A percentile compares a stretch with the other conserved stretches of the same genome.
These are phyloP conservation scores for Amesomyces nigricolor DNA, from an alignment of 2,329 filamentous ascomycete genomes.

Conservation along the genomic window DNA sequence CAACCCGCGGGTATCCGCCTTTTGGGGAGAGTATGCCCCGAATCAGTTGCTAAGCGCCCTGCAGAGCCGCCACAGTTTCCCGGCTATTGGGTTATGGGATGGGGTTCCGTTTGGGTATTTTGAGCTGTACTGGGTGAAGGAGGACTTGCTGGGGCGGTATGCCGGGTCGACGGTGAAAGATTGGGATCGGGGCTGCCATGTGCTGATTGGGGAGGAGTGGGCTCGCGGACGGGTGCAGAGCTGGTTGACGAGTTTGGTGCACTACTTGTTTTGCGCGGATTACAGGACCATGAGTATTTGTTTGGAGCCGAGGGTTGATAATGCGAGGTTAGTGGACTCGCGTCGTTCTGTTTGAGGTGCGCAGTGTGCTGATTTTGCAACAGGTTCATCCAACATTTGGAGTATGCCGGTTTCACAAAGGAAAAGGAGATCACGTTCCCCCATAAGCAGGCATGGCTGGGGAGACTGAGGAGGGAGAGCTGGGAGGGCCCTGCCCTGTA, in stretches of 20 bases:
- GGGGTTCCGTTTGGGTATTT: conserved; percentile 95
- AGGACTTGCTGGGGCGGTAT: conserved; percentile 70
- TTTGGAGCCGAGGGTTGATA: conserved; percentile 87
- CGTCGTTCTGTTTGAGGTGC: not conserved
- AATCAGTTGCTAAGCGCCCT: conserved; percentile 63
- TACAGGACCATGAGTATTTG: conserved; percentile 75
- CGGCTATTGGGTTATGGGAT: conserved; percentile 89
- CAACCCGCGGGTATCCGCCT: conserved; percentile 72
- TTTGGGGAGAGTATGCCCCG: conserved; percentile 68
- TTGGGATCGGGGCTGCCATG: conserved; percentile 84
- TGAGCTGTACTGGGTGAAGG: conserved; percentile 97
- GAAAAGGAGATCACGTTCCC: conserved; percentile 82
- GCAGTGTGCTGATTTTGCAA: not conserved
- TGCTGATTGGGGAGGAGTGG: conserved; percentile 87
- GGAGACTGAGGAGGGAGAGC: conserved; percentile 70
- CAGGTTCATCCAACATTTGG: conserved; percentile 66
- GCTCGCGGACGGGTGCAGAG: conserved; percentile 74
- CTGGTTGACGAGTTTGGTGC: conserved; percentile 83
- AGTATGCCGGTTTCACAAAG: conserved; percentile 73
- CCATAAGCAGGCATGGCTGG: conserved; percentile 86
- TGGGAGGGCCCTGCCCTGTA: conserved; percentile 67
- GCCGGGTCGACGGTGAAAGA: conserved; percentile 58
- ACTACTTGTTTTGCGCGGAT: conserved; percentile 75
- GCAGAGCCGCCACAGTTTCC: conserved; percentile 70
- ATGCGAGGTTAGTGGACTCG: conserved; percentile 61